phyloP scores from a whole-genome alignment of 192 early-diverging fungal species.

The Haplosporangium gracile region DNA sequence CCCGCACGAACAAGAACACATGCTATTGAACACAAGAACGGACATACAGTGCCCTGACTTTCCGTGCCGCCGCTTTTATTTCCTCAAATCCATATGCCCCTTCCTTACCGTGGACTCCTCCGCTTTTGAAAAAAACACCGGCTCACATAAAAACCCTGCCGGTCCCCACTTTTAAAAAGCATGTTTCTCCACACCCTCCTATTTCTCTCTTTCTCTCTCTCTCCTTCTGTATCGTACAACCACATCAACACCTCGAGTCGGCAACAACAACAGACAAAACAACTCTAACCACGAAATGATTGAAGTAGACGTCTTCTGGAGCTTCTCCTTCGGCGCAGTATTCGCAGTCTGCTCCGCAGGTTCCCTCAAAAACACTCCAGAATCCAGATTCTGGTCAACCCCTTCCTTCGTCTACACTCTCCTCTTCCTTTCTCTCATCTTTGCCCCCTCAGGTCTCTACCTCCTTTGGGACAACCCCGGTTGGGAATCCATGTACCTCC shows the following conservation, averaged over 20 bases:
- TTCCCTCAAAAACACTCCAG: not conserved
- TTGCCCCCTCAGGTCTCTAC: slow-evolving; percentile 32
- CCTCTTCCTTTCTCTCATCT: slow-evolving; percentile 26
- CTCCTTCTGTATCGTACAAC: not conserved
- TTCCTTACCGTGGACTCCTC: not conserved
- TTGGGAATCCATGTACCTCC: slow-evolving; percentile 30
- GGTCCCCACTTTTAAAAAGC: not conserved
- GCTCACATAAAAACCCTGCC: not conserved
- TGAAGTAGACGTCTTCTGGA: slow-evolving; percentile 34
- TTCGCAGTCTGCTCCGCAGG: slow-evolving; percentile 28
- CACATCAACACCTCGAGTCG: not conserved
- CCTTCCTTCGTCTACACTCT: slow-evolving; percentile 31
- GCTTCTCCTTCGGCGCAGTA: slow-evolving; percentile 23
- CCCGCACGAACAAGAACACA: not conserved
- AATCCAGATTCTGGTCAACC: slow-evolving; percentile 6
- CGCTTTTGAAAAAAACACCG: not conserved
- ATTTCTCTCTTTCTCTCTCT: not conserved
- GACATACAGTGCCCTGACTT: not conserved
- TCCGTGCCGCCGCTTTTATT: not conserved
- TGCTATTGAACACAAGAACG: not conserved
- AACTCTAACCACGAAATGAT: slow-evolving; percentile 1
- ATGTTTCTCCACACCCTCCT: not conserved
- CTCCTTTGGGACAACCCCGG: slow-evolving; percentile 38
- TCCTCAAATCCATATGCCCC: not conserved
- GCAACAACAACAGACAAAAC: too few relatives aligned